Conservation (phyloP, 352 stramenopile genomes). For the Phytophthora lateralis region DNA sequence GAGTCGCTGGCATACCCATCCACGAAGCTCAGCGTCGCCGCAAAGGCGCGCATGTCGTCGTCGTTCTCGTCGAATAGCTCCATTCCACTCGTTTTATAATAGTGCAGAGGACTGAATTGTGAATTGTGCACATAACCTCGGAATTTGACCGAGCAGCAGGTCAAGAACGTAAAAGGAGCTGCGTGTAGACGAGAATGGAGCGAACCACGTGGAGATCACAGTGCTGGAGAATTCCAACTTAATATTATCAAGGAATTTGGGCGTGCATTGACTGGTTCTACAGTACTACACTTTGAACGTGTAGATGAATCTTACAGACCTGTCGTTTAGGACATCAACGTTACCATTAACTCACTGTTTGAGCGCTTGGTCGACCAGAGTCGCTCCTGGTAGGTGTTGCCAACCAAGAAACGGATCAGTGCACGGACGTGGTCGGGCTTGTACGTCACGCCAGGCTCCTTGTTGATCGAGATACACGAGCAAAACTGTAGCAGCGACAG, state of each 20-base stretch:
- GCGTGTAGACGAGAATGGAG: not conserved
- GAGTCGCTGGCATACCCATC: slow-evolving; percentile 32
- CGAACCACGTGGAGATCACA: not conserved
- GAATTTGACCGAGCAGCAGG: slow-evolving; percentile 7
- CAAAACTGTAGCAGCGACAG: slow-evolving; percentile 56
- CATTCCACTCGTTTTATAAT: slow-evolving; percentile 33
- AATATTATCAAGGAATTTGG: too few species aligned
- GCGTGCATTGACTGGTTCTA: not conserved
- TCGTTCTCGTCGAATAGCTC: slow-evolving; percentile 26
- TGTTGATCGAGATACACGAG: slow-evolving; percentile 54
- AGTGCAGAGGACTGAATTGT: slow-evolving; percentile 12
- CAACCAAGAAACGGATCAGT: slow-evolving; percentile 51
- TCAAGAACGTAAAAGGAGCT: not conserved
- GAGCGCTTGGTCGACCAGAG: slow-evolving; percentile 29
- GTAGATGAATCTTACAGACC: not conserved
- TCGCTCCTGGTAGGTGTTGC: slow-evolving; percentile 43
- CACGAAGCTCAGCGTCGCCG: slow-evolving; percentile 37
- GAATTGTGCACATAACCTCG: slow-evolving; percentile 13
- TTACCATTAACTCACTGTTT: not conserved
- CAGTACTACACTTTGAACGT: not conserved
- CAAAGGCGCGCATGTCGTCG: slow-evolving; percentile 35
- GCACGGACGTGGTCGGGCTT: slow-evolving; percentile 31
- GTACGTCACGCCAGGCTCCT: slow-evolving; percentile 28
- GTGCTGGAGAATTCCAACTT: too few species aligned
- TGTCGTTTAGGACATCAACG: not conserved